A percentile compares a stretch with the other conserved stretches of the same genome.
Evolutionary conservation across 2,329 filamentous ascomycete species (phyloP).

Genomic region (Fusarium sacchari): DNA sequence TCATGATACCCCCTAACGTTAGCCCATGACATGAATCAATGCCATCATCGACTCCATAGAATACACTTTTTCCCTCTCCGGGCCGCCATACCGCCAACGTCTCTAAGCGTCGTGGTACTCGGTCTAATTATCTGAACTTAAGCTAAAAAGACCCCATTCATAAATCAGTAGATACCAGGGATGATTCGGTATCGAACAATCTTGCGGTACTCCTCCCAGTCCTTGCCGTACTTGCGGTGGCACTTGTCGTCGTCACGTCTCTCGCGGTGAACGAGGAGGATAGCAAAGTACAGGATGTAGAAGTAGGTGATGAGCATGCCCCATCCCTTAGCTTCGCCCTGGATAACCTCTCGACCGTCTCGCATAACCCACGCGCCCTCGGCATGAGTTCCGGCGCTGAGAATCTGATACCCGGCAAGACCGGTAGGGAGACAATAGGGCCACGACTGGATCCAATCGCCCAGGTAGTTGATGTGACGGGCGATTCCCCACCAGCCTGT

Average conservation of each 20-base stretch:
- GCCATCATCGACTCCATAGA: slow-evolving; percentile 15
- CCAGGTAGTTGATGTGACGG: slow-evolving; percentile 94
- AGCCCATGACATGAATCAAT: background rate
- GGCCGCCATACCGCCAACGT: background rate
- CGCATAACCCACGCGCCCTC: slow-evolving; percentile 65
- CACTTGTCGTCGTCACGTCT: slow-evolving; percentile 92
- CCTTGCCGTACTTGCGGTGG: slow-evolving; percentile 86
- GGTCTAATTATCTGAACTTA: background rate
- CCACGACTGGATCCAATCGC: slow-evolving; percentile 95
- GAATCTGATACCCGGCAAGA: slow-evolving; percentile 81
- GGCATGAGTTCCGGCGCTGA: slow-evolving; percentile 62
- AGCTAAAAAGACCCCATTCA: background rate
- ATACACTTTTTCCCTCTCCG: background rate
- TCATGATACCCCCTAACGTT: background rate
- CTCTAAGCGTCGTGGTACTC: background rate
- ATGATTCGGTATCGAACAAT: slow-evolving; percentile 84
- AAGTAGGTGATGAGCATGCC: slow-evolving; percentile 93
- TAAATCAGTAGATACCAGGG: slow-evolving; percentile 79
- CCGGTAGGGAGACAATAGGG: slow-evolving; percentile 89
- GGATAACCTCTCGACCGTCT: slow-evolving; percentile 73
- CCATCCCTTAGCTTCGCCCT: slow-evolving; percentile 80
- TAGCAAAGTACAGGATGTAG: slow-evolving; percentile 90
- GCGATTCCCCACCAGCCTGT: slow-evolving; percentile 94
- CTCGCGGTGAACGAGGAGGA: slow-evolving; percentile 87
- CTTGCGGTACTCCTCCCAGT: slow-evolving; percentile 90